Conservation (phyloP, 768 basidiomycete genomes). For the Pulveroboletus ravenelii region DNA sequence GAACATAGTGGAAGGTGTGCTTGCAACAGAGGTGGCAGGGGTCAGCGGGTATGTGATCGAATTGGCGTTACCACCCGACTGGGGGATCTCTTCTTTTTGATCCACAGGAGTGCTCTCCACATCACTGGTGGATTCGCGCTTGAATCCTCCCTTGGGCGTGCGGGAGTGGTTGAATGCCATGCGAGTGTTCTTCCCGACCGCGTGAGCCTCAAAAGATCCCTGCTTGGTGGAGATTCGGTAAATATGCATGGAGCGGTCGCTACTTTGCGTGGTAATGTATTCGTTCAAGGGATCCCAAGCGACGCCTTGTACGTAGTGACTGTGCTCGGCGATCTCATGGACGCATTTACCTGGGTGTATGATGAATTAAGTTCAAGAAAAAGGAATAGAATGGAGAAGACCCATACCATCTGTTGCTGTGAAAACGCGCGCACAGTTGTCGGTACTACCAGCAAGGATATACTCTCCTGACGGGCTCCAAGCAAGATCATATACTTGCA, state of each 20-base stretch:
- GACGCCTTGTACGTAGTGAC: constrained; percentile 96
- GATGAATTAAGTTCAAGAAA: not conserved
- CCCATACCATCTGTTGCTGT: constrained; percentile 62
- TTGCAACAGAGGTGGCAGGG: constrained; percentile 64
- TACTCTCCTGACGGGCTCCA: constrained; percentile 97
- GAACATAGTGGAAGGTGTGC: constrained; percentile 54
- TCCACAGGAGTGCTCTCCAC: constrained; percentile 64
- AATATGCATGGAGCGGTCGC: constrained; percentile 94
- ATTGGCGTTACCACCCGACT: constrained; percentile 26
- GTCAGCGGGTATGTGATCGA: constrained; percentile 44
- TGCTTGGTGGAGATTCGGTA: constrained; percentile 77
- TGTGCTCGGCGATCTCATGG: constrained; percentile 88
- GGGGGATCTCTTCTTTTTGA: constrained; percentile 40
- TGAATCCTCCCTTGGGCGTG: constrained; percentile 54
- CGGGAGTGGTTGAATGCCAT: constrained; percentile 64
- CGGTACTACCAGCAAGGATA: constrained; percentile 93
- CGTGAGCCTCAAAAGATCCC: constrained; percentile 84
- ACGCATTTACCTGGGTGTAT: constrained; percentile 67
- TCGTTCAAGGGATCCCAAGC: constrained; percentile 98
- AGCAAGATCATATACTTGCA: constrained; percentile 96
- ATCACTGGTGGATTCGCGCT: constrained; percentile 77
- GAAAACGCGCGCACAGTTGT: constrained; percentile 89
- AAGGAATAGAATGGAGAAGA: constrained; percentile 1
- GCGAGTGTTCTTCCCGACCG: constrained; percentile 82
- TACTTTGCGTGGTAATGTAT: constrained; percentile 95